Evolutionary conservation across 1,284 basidiomycete species (phyloP).

Genomic region (Irpex lacteus): DNA sequence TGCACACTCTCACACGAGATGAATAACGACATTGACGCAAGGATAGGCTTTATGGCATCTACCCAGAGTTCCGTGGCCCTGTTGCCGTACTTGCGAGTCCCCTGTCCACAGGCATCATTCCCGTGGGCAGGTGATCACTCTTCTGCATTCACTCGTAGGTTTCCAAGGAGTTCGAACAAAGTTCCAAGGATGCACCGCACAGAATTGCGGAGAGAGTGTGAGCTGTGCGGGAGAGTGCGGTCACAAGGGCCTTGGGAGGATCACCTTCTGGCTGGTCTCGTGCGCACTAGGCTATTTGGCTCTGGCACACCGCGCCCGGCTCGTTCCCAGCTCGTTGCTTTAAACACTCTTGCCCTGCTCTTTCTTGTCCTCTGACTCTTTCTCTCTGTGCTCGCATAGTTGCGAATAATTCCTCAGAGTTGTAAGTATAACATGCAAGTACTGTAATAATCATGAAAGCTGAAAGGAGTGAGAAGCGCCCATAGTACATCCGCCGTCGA

Average conservation of each 20-base stretch:
- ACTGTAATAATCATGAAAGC: neutral
- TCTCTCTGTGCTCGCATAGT: neutral
- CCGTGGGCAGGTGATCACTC: neutral
- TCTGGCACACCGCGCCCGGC: neutral
- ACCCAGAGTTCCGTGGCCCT: neutral
- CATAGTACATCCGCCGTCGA: neutral
- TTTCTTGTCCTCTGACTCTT: neutral
- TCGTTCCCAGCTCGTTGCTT: neutral
- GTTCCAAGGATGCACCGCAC: no score
- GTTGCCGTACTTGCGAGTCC: neutral
- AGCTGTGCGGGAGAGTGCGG: neutral
- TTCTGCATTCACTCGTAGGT: conserved; percentile 1
- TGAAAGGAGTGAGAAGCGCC: neutral
- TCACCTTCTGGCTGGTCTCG: neutral
- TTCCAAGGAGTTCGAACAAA: neutral
- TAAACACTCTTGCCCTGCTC: neutral
- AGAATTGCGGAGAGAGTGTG: neutral
- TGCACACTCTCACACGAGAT: neutral
- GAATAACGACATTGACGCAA: neutral
- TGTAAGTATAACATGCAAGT: no score
- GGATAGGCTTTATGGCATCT: neutral
- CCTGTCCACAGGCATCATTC: neutral
- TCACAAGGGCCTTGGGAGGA: neutral
- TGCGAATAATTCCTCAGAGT: neutral
- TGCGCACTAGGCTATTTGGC: neutral